Percentiles rank a stretch among this genome's conserved stretches.
phyloP scores from a whole-genome alignment of 768 basidiomycete species.

The Auricularia cornea region DNA sequence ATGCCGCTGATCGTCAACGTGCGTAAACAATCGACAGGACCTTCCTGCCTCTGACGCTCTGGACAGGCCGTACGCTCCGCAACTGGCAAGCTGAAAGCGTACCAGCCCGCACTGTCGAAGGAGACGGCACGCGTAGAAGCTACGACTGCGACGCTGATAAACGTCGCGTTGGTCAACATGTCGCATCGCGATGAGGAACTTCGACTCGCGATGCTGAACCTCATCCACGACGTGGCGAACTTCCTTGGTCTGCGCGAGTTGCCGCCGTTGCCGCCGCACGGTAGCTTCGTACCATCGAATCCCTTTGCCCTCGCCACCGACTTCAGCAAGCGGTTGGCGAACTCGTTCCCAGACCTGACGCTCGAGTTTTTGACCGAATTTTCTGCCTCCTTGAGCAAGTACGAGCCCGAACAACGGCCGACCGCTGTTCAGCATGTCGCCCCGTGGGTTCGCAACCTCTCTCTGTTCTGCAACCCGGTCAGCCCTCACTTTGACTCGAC shows the following conservation, averaged over 20 bases:
- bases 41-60: background rate
- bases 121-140: conserved; percentile 72
- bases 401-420: conserved; percentile 44
- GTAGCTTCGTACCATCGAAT: conserved; percentile 63
- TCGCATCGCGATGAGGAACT: conserved; percentile 67
- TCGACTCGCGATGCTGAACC: conserved; percentile 69
- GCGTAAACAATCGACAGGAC: conserved; percentile 1
- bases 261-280: conserved; percentile 25
- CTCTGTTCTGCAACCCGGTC: conserved; percentile 60
- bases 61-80: conserved; percentile 62
- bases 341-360: conserved; percentile 71
- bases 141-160: conserved; percentile 78
- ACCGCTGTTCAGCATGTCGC: conserved; percentile 73
- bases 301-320: conserved; percentile 50
- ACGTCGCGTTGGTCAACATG: conserved; percentile 77
- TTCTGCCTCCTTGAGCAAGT: conserved; percentile 38
- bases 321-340: conserved; percentile 65
- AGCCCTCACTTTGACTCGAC: conserved; percentile 61
- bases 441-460: conserved; percentile 83
- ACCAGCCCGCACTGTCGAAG: conserved; percentile 39
- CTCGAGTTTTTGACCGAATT: conserved; percentile 85
- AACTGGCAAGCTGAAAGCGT: conserved; percentile 60
- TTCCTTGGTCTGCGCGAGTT: background rate
- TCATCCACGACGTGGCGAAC: conserved; percentile 33
- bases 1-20: conserved; percentile 55